Conservation (phyloP, 2,329 filamentous ascomycete species). For the Nemania sp. region DNA sequence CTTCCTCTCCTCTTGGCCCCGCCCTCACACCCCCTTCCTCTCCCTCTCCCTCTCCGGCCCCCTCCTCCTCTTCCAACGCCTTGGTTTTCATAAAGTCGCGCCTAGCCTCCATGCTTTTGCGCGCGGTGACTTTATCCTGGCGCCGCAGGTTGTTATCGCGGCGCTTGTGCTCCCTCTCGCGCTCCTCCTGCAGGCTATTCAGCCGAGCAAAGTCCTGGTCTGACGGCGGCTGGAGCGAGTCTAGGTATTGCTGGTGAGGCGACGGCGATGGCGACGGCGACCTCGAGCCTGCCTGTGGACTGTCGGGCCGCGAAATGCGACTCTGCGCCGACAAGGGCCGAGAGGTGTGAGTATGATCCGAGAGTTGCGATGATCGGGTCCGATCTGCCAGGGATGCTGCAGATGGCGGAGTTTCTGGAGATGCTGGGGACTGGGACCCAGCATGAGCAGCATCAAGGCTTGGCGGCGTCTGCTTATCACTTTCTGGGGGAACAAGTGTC, state of each 20-base stretch:
- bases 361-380: slow-evolving; percentile 3
- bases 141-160: slow-evolving; percentile 43
- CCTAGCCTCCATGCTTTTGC: slow-evolving; percentile 34
- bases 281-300: slow-evolving; percentile 29
- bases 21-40: too few species aligned
- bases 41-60: not conserved
- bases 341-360: slow-evolving; percentile 1
- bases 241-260: slow-evolving; percentile 51
- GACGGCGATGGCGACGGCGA: slow-evolving; percentile 4
- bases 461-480: not conserved
- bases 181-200: slow-evolving; percentile 51
- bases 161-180: slow-evolving; percentile 49
- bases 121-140: slow-evolving; percentile 23
- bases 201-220: slow-evolving; percentile 53
- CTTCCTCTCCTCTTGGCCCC: too few species aligned
- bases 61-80: slow-evolving; percentile 20
- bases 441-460: too few species aligned
- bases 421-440: not conserved
- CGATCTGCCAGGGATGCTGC: not conserved
- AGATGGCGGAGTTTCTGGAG: too few species aligned
- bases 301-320: slow-evolving; percentile 8
- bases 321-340: not conserved
- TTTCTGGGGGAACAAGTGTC: not conserved
- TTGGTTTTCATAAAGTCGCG: slow-evolving; percentile 42
- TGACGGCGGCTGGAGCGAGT: slow-evolving; percentile 53